Conservation (phyloP, 306 rosid species). For the Abrus pulchellus region DNA sequence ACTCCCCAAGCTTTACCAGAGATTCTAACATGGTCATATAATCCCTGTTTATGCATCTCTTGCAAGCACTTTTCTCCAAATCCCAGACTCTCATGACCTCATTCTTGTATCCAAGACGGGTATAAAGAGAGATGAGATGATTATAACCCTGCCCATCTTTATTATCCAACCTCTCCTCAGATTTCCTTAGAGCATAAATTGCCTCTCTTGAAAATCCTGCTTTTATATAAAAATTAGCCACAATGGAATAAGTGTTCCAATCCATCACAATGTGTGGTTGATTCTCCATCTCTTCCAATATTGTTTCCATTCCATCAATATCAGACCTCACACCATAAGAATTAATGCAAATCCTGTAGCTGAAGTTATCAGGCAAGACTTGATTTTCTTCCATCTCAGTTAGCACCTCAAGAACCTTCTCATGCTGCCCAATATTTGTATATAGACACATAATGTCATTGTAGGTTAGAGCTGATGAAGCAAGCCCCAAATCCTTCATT, state of each 20-base stretch:
- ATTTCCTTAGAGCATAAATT: constrained; percentile 62
- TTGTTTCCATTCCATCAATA: constrained; percentile 65
- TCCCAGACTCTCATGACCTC: constrained; percentile 82
- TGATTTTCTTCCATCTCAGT: constrained; percentile 75
- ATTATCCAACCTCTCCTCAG: constrained; percentile 71
- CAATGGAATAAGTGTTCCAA: constrained; percentile 85
- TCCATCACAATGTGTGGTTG: constrained; percentile 74
- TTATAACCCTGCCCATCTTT: constrained; percentile 77
- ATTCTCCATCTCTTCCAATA: constrained; percentile 77
- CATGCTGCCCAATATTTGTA: constrained; percentile 70
- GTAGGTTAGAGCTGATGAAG: constrained; percentile 68
- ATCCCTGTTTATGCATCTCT: constrained; percentile 82
- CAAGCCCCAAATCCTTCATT: constrained; percentile 86
- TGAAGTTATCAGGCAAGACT: constrained; percentile 77
- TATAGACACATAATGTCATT: constrained; percentile 86
- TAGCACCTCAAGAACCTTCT: constrained; percentile 70
- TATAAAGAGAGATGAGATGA: constrained; percentile 75
- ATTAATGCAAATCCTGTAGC: constrained; percentile 87
- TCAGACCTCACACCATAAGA: constrained; percentile 73
- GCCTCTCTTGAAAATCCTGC: constrained; percentile 62
- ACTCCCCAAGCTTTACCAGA: constrained; percentile 72
- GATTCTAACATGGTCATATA: constrained; percentile 66
- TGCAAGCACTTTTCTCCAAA: constrained; percentile 68
- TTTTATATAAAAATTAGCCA: constrained; percentile 72
- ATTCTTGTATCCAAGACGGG: constrained; percentile 63